Conservation (phyloP, 805 yeast genomes). For the Suhomyces xylopsoci region DNA sequence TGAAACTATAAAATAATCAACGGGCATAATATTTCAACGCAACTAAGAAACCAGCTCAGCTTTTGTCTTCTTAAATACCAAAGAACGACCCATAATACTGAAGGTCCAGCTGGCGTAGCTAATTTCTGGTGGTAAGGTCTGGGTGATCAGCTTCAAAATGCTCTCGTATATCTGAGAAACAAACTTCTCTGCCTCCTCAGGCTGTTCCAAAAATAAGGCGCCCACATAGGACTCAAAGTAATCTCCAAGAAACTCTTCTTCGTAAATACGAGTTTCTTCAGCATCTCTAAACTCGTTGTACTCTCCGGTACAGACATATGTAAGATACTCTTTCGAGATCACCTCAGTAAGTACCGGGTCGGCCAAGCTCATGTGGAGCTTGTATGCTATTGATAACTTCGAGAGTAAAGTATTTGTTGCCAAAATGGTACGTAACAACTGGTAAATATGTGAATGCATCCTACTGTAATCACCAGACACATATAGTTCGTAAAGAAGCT, state of each 20-base stretch:
- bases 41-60: not conserved
- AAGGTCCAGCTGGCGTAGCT: constrained; percentile 31
- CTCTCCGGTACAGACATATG: constrained; percentile 15
- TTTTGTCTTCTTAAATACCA: constrained; percentile 7
- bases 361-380: constrained; percentile 31
- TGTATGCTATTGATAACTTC: constrained; percentile 34
- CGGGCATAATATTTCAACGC: not conserved
- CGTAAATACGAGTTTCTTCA: constrained; percentile 24
- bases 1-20: not conserved
- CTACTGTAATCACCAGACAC: constrained; percentile 6
- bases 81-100: constrained; percentile 32
- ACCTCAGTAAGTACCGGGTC: constrained; percentile 24
- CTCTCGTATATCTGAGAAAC: constrained; percentile 29
- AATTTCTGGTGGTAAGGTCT: constrained; percentile 13
- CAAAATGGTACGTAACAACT: constrained; percentile 28
- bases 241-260: constrained; percentile 42
- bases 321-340: constrained; percentile 27
- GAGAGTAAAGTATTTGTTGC: constrained; percentile 38
- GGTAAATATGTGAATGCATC: constrained; percentile 17
- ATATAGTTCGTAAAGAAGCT: constrained; percentile 29
- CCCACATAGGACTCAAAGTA: constrained; percentile 43
- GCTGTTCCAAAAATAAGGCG: constrained; percentile 38
- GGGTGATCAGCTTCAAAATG: constrained; percentile 26
- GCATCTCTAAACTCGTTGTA: constrained; percentile 6
- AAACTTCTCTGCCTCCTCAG: constrained; percentile 33